phyloP scores from a whole-genome alignment of 768 basidiomycete genomes.

The Boletales sp. region DNA sequence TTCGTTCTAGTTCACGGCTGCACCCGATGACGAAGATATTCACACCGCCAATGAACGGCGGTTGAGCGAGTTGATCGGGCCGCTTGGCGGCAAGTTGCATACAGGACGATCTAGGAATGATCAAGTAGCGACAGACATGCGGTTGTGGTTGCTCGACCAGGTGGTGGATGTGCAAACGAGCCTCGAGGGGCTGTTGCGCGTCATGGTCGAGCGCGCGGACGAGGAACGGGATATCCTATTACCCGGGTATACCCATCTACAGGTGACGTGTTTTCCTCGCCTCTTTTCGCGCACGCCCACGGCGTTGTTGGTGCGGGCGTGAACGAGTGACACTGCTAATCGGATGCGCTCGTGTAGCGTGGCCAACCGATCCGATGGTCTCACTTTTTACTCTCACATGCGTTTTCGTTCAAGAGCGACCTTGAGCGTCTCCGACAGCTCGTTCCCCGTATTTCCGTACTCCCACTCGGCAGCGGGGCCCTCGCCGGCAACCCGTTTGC shows the following conservation, averaged over 20 bases:
- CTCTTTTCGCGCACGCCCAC: background rate
- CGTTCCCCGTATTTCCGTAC: constrained; percentile 84
- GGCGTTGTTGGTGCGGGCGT: too few species aligned
- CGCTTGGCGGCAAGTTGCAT: constrained; percentile 92
- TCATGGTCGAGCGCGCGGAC: constrained; percentile 91
- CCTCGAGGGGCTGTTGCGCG: constrained; percentile 75
- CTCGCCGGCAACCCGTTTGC: constrained; percentile 96
- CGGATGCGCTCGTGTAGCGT: constrained; percentile 48
- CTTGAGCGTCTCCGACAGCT: constrained; percentile 81
- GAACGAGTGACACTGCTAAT: background rate
- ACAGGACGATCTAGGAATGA: constrained; percentile 97
- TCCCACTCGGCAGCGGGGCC: constrained; percentile 92
- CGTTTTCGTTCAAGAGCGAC: constrained; percentile 89
- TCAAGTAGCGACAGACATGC: constrained; percentile 98
- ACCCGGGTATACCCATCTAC: constrained; percentile 97
- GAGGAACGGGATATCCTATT: constrained; percentile 87
- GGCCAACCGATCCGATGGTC: constrained; percentile 99
- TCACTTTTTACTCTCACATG: constrained; percentile 92
- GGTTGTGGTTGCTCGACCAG: constrained; percentile 88
- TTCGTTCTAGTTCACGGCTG: constrained; percentile 58
- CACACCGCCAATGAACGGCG: constrained; percentile 98
- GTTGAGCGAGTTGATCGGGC: constrained; percentile 87
- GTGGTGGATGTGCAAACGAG: constrained; percentile 61
- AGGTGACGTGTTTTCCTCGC: constrained; percentile 46
- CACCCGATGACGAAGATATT: constrained; percentile 96